Conservation (phyloP, 169 alveolate species). For the Eimeria sp. region DNA sequence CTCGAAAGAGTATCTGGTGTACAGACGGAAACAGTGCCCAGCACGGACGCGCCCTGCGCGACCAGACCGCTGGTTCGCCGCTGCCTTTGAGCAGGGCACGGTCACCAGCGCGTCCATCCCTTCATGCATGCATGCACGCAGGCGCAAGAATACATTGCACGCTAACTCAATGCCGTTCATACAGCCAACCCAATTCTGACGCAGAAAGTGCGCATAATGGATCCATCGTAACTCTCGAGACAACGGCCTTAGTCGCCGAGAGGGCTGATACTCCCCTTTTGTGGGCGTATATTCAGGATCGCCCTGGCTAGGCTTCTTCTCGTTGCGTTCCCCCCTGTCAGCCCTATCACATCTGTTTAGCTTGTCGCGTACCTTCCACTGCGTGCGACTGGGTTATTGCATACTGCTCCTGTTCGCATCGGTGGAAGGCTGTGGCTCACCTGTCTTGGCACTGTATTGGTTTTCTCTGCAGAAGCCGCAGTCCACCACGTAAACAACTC, state of each 20-base stretch:
- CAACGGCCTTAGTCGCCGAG: not conserved
- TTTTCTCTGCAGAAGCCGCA: constrained; percentile 99
- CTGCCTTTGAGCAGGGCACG: constrained; percentile 99
- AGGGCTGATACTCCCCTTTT: too few species aligned
- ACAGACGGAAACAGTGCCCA: constrained; percentile 98
- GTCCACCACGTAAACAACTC: constrained; percentile 96
- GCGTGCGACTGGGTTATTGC: not conserved
- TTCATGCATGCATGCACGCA: constrained; percentile 53
- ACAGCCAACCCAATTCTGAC: not conserved
- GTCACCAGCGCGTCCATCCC: constrained; percentile 98
- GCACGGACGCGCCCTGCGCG: constrained; percentile 99
- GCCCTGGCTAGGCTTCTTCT: not conserved
- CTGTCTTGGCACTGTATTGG: constrained; percentile 98
- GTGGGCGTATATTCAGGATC: not conserved
- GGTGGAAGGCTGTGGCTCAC: constrained; percentile 77
- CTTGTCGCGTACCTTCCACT: not conserved
- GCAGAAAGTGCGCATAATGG: not conserved
- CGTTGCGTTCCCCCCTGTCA: not conserved
- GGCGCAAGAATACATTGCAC: not conserved
- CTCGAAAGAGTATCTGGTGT: constrained; percentile 97
- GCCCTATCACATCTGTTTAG: not conserved
- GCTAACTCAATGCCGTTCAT: not conserved
- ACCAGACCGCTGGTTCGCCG: constrained; percentile 99
- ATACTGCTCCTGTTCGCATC: not conserved
- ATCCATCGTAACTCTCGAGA: not conserved